Evolutionary conservation across 1,284 basidiomycete species (phyloP), one percentile per base, ranked within the genome.

Genomic region (Erythrobasidium hasegawianum): DNA sequence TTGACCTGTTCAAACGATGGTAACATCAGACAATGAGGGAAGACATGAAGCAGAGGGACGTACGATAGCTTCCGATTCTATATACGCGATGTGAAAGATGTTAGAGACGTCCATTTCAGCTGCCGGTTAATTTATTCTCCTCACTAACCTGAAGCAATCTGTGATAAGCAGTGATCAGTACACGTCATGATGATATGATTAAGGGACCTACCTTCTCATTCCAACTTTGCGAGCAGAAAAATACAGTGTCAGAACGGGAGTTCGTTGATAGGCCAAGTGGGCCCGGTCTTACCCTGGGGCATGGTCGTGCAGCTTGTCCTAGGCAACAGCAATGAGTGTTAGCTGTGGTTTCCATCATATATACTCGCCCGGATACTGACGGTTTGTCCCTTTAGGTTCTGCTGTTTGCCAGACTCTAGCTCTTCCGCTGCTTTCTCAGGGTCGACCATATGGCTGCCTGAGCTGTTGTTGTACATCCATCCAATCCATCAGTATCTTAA

Each of bases 11-110:
- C 8, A 57, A 41, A 14, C 20, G 40, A 13, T 1, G 14, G 7
- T 13, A 39, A n/a, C 24, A 26, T 22, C 27, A 57, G 26, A 47
- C 7, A 14, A 20, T 22, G 9, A 29, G 40, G 13, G 7, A n/a
- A 22, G 4, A 13, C 43, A 9, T 4, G 33, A 11, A 5, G 33
- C 4, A 49, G 16, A 26, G 45, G 2, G 13, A 47, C 57, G 18
- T 41, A 59, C 57, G 20, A 64, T 64, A 41, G 61, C 61, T 64
- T 64, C 61, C n/a, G 61, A 64, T 13, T 56, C 61, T 59, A 24
- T 27, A 39, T 16, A 16, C 8, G 4, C 16, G 8, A 47, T 5
- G 5, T 5, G 5, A 4, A 24, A 47, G 14, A 33, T 11, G 33
- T 33, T 33, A 33, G 33, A 5, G 11, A 33, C 18, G 18, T 9